Evolutionary conservation across 345 rosid genomes (phyloP).

Genomic region (Eutrema yunnanense): DNA sequence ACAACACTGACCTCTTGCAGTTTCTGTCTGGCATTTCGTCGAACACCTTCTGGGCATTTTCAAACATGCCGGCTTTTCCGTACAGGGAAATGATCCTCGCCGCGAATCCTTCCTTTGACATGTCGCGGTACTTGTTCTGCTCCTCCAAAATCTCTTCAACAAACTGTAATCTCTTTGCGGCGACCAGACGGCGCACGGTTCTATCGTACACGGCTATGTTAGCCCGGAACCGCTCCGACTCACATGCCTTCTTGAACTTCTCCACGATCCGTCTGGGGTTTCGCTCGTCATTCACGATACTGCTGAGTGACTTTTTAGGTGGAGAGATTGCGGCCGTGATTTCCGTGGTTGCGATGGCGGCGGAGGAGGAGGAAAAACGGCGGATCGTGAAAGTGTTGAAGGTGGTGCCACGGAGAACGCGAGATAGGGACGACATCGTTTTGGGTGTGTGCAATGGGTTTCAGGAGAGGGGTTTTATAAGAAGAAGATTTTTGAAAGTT

Average conservation of each 20-base stretch:
- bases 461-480: not conserved
- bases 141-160: slow-evolving; percentile 60
- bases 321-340: slow-evolving; percentile 4
- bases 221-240: slow-evolving; percentile 48
- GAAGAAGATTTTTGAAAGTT: not conserved
- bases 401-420: slow-evolving; percentile 33
- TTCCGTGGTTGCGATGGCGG: not conserved
- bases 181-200: slow-evolving; percentile 58
- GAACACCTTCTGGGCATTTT: slow-evolving; percentile 64
- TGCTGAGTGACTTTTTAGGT: slow-evolving; percentile 12
- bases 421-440: slow-evolving; percentile 35
- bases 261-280: slow-evolving; percentile 49
- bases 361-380: slow-evolving; percentile 24
- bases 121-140: slow-evolving; percentile 58
- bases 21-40: slow-evolving; percentile 64
- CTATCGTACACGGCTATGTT: slow-evolving; percentile 40
- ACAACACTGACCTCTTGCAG: slow-evolving; percentile 46
- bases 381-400: slow-evolving; percentile 25
- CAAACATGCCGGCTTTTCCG: slow-evolving; percentile 53
- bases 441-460: not conserved
- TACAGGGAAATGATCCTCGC: slow-evolving; percentile 45
- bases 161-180: slow-evolving; percentile 33
- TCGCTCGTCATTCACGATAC: slow-evolving; percentile 41
- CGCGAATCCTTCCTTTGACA: slow-evolving; percentile 50
- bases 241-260: slow-evolving; percentile 56